Evolutionary conservation across 805 yeast genomes (phyloP).

Genomic region (Yarrowia bubula): DNA sequence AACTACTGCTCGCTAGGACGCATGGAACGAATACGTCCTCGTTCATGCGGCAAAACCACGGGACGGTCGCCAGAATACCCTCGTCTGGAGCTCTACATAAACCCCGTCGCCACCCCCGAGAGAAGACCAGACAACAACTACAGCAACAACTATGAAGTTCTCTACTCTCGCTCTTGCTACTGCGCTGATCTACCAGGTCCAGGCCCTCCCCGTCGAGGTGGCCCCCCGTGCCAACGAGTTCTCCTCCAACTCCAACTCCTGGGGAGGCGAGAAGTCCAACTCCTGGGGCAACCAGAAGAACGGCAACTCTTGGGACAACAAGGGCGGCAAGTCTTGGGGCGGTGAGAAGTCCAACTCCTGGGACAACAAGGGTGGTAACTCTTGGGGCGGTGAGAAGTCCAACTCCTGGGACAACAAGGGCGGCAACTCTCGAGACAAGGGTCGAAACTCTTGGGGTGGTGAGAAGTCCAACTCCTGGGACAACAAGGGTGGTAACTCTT

Average conservation of each 20-base stretch:
- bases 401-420: too few species aligned
- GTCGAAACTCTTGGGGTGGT: too few species aligned
- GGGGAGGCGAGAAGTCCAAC: neutral
- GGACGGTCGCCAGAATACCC: neutral
- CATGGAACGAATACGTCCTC: too few species aligned
- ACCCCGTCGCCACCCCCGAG: neutral
- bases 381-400: neutral
- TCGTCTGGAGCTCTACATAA: neutral
- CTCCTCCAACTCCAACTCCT: neutral
- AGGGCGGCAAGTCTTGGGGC: neutral
- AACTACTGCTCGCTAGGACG: too few species aligned
- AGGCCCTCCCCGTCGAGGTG: neutral
- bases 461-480: neutral
- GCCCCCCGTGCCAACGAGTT: neutral
- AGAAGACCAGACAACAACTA: neutral
- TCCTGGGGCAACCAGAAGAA: too few species aligned
- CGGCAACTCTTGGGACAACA: too few species aligned
- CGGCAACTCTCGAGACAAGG: too few species aligned
- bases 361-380: neutral
- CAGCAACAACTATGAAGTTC: neutral
- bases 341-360: neutral
- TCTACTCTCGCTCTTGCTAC: neutral
- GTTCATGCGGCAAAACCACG: neutral
- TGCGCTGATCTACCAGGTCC: neutral
- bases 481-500: neutral